These are phyloP conservation scores for Rhododendron ovatum DNA, from an alignment of 148 eudicot species.

Conservation along the genomic window DNA sequence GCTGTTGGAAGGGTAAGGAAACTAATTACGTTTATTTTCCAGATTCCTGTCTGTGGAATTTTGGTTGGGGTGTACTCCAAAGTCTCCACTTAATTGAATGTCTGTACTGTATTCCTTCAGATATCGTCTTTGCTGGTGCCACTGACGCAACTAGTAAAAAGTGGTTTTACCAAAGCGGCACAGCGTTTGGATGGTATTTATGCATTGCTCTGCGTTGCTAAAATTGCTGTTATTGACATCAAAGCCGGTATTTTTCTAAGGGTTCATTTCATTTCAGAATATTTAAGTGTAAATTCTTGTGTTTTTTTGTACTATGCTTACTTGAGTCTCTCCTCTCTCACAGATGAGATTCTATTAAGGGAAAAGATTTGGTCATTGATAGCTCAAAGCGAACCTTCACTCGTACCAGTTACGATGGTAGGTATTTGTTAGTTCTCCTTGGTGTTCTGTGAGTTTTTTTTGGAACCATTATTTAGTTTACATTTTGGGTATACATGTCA, in stretches of 20 bases:
- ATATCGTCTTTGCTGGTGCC: constrained; percentile 67
- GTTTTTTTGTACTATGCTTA: neutral
- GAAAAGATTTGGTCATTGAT: constrained; percentile 89
- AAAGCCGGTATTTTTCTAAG: constrained; percentile 59
- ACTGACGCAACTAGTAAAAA: constrained; percentile 76
- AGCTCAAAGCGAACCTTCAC: constrained; percentile 76
- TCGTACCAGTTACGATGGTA: constrained; percentile 82
- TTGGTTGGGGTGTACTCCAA: neutral
- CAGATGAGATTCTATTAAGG: constrained; percentile 75
- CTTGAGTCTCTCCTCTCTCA: neutral
- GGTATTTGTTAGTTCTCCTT: neutral
- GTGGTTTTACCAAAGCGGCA: constrained; percentile 79
- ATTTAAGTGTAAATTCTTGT: neutral
- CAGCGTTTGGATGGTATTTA: constrained; percentile 93
- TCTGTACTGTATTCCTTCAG: constrained; percentile 32
- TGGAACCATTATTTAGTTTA: neutral
- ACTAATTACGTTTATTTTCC: constrained; percentile 1
- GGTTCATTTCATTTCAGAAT: constrained; percentile 3
- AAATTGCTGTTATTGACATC: constrained; percentile 80
- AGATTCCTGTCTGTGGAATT: neutral
- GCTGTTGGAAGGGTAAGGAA: constrained; percentile 52
- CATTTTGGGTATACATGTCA: neutral
- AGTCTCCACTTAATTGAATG: neutral
- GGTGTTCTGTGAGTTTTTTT: neutral
- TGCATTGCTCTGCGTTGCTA: constrained; percentile 69